phyloP scores from a whole-genome alignment of 1,284 basidiomycete genomes.

The Cryptococcus sp. region DNA sequence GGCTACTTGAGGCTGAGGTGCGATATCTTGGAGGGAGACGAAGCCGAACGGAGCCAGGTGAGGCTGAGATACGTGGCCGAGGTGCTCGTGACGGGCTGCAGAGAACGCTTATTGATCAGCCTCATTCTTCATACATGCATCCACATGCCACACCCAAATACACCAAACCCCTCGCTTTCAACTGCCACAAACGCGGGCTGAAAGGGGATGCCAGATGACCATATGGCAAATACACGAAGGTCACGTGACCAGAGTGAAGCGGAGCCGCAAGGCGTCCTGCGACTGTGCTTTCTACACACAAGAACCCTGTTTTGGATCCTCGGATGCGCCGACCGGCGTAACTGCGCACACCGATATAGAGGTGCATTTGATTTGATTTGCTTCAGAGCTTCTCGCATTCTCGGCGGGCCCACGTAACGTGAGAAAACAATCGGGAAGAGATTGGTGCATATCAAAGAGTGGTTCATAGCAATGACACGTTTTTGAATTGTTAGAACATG shows the following conservation, averaged over 20 bases:
- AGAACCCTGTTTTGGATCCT: no score
- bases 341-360: no score
- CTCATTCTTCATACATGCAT: no score
- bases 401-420: neutral
- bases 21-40: conserved; percentile 17
- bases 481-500: no score
- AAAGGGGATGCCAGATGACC: neutral
- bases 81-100: conserved; percentile 4
- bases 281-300: no score
- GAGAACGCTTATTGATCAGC: neutral
- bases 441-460: no score
- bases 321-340: no score
- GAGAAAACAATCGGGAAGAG: conserved; percentile 2
- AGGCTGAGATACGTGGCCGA: neutral
- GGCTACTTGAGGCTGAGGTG: conserved; percentile 3
- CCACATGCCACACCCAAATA: neutral
- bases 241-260: neutral
- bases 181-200: neutral
- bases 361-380: no score
- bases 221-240: neutral
- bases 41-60: conserved; percentile 6
- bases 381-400: no score
- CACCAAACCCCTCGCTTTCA: neutral
- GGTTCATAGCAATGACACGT: no score
- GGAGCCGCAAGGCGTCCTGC: neutral